Conservation (phyloP, 768 basidiomycete species). For the Galerina sulciceps region DNA sequence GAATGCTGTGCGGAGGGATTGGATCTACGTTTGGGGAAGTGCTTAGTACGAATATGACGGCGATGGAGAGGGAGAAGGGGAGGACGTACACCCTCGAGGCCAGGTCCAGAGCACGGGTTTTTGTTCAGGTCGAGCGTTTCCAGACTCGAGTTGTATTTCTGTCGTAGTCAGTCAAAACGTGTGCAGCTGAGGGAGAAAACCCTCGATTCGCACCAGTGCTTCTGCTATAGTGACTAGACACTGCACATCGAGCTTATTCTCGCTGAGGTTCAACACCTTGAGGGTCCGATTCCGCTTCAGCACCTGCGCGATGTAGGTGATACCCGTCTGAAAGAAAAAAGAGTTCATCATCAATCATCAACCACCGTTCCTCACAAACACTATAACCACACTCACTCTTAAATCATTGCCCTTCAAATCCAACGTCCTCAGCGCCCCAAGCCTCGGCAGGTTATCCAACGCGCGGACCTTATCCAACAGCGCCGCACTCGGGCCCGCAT, state of each 20-base stretch:
- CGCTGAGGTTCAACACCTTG: constrained; percentile 91
- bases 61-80: not conserved
- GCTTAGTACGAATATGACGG: not conserved
- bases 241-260: constrained; percentile 88
- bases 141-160: constrained; percentile 95
- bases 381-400: constrained; percentile 55
- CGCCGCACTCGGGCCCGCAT: constrained; percentile 69
- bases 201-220: constrained; percentile 66
- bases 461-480: constrained; percentile 88
- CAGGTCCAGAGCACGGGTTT: constrained; percentile 92
- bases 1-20: constrained; percentile 90
- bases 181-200: not conserved
- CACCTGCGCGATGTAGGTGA: constrained; percentile 92
- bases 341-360: not conserved
- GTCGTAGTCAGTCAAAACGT: not conserved
- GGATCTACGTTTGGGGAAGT: constrained; percentile 50
- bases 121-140: constrained; percentile 94
- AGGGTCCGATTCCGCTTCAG: constrained; percentile 94
- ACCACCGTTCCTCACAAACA: not conserved
- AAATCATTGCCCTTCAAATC: constrained; percentile 95
- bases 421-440: constrained; percentile 86
- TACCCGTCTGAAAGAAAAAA: constrained; percentile 59
- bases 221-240: constrained; percentile 86
- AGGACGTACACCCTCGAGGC: constrained; percentile 81
- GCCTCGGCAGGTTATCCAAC: constrained; percentile 82